Conservation (phyloP, 2,329 filamentous ascomycete species). For the Alternaria triticimaculans region DNA sequence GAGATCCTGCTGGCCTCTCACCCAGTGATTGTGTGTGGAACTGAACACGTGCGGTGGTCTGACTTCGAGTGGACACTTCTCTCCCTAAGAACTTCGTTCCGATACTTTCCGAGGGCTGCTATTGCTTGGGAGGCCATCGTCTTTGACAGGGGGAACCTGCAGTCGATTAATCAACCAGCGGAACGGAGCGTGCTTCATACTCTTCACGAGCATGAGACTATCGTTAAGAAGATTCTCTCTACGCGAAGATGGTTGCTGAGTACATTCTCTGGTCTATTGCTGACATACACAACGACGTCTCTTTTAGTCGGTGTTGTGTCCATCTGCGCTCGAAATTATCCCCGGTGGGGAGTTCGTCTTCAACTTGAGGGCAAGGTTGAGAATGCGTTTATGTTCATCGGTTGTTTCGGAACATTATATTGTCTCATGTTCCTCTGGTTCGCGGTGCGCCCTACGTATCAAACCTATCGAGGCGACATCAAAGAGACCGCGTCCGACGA, state of each 20-base stretch:
- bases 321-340: background rate
- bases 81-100: fast-evolving
- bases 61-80: background rate
- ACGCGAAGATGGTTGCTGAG: background rate
- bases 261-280: background rate
- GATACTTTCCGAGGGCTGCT: background rate
- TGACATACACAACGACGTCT: background rate
- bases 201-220: background rate
- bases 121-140: background rate
- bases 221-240: background rate
- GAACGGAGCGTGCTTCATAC: background rate
- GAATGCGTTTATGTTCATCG: background rate
- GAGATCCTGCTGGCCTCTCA: background rate
- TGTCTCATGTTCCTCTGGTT: background rate
- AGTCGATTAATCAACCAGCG: background rate
- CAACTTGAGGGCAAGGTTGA: background rate
- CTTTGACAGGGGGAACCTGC: background rate
- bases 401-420: too few species aligned
- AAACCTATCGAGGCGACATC: background rate
- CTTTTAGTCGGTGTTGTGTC: background rate
- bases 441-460: too few species aligned
- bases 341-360: background rate
- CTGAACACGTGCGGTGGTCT: background rate
- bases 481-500: background rate
- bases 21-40: background rate